These are phyloP conservation scores for Thelonectria blattea DNA, from an alignment of 2,329 filamentous ascomycete genomes.

Conservation along the genomic window DNA sequence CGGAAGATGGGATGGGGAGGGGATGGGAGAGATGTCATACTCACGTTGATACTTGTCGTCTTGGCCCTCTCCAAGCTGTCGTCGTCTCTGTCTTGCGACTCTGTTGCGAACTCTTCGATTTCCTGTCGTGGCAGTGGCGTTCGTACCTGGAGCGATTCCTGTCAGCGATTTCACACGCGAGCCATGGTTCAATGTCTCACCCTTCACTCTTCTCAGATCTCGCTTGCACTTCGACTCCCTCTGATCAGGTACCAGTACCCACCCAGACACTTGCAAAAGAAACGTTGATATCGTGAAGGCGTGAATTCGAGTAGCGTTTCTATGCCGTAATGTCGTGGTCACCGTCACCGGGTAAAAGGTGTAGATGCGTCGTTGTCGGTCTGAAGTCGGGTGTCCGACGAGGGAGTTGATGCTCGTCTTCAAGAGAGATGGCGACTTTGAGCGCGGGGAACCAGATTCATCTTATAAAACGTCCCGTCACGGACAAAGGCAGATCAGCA, in stretches of 20 bases:
- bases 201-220: constrained; percentile 23
- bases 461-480: constrained; percentile 33
- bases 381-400: background rate
- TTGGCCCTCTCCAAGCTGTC: background rate
- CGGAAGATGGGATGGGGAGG: background rate
- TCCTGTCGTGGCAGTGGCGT: constrained; percentile 18
- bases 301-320: background rate
- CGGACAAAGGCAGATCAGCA: constrained; percentile 11
- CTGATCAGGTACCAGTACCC: constrained; percentile 20
- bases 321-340: background rate
- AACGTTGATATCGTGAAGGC: constrained; percentile 11
- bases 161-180: constrained; percentile 28
- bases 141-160: constrained; percentile 16
- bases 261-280: constrained; percentile 23
- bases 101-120: background rate
- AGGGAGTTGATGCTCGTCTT: background rate
- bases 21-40: background rate
- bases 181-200: constrained; percentile 31
- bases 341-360: background rate
- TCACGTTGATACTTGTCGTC: background rate
- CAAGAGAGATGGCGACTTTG: constrained; percentile 3
- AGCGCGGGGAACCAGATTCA: constrained; percentile 28
- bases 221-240: constrained; percentile 20
- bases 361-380: background rate
- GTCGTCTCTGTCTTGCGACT: background rate